phyloP scores from a whole-genome alignment of 176 grass and related monocot species.

The maize (Zea mays) region Zm-B73-REFERENCE-NAM-5.0 NC_050096.1:252958001-252958500 shows the following conservation, averaged over 20 bases:
- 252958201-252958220: too few relatives aligned
- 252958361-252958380: constrained; percentile 8
- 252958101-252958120: constrained; percentile 95
- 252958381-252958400: not conserved
- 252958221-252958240: too few relatives aligned
- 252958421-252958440: not conserved
- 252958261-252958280: too few relatives aligned
- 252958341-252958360: constrained; percentile 14
- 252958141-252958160: constrained; percentile 66
- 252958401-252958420: constrained; percentile 32
- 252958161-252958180: constrained; percentile 47
- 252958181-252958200: constrained; percentile 51
- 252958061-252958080: too few relatives aligned
- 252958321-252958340: constrained; percentile 66
- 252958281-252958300: too few relatives aligned
- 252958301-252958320: constrained; percentile 63
- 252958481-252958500: too few relatives aligned
- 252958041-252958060: too few relatives aligned
- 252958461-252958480: too few relatives aligned
- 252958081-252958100: constrained; percentile 49
- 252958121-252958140: constrained; percentile 92
- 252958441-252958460: too few relatives aligned
- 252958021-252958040: too few relatives aligned
- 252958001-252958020: too few relatives aligned
- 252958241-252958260: too few relatives aligned